Evolutionary conservation across 2,329 filamentous ascomycete species (phyloP).

Genomic region (Emergomyces orientalis): DNA sequence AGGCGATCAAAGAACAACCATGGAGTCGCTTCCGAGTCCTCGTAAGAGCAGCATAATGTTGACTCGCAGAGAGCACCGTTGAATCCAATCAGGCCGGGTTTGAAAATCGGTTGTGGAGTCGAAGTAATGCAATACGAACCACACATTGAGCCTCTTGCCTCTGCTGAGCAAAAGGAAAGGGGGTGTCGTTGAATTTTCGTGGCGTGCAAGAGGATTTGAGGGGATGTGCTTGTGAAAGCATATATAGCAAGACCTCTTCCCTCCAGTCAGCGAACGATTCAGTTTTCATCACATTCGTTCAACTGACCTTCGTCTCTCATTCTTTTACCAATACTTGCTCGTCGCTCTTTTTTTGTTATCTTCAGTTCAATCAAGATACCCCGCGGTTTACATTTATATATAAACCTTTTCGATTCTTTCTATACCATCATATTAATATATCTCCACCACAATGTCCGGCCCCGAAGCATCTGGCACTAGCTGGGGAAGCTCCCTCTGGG

Average conservation of each 20-base stretch:
- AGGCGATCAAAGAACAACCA: not conserved
- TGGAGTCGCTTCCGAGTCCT: not conserved
- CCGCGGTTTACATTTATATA: not conserved
- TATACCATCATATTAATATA: not conserved
- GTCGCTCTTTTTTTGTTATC: not conserved
- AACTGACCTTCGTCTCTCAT: not conserved
- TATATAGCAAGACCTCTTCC: not conserved
- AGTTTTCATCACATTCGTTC: not conserved
- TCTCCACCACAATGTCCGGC: not conserved
- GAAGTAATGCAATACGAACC: not conserved
- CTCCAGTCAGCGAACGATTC: not conserved
- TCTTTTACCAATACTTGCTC: not conserved
- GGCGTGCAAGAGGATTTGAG: not conserved
- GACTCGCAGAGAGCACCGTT: not conserved
- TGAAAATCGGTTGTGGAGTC: not conserved
- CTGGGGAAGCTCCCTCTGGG: constrained; percentile 10
- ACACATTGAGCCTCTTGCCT: not conserved
- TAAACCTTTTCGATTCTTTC: not conserved
- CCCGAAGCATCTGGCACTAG: not conserved
- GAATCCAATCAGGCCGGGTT: not conserved
- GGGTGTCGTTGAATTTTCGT: not conserved
- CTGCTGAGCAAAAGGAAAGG: not conserved
- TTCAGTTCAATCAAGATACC: not conserved
- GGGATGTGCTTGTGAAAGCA: not conserved
- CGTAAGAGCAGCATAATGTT: not conserved